These are phyloP conservation scores for Peltaster fructicola DNA, from an alignment of 2,329 filamentous ascomycete species.

Conservation along the genomic window DNA sequence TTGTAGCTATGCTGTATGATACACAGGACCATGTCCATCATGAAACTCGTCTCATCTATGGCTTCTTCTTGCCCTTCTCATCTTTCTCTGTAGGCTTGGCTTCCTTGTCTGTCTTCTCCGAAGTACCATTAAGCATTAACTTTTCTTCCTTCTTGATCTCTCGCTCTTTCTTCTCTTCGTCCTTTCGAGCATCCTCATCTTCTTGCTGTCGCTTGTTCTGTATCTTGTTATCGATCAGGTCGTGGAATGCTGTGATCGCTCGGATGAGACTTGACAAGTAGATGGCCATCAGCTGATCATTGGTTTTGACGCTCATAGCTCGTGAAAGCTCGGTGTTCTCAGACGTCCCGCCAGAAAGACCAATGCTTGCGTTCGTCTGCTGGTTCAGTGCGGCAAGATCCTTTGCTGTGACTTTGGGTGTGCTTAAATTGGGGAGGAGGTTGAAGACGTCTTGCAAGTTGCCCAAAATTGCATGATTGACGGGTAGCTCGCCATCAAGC, in stretches of 20 bases:
- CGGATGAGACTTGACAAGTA: constrained; percentile 93
- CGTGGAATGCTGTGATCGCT: constrained; percentile 96
- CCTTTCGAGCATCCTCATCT: constrained; percentile 74
- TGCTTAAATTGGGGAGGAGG: constrained; percentile 85
- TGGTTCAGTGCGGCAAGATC: constrained; percentile 36
- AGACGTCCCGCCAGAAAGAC: constrained; percentile 28
- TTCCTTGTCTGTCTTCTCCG: constrained; percentile 30
- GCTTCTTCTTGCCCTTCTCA: constrained; percentile 36
- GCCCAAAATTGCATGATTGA: constrained; percentile 93
- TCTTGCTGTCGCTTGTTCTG: constrained; percentile 96
- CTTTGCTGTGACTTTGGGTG: constrained; percentile 51
- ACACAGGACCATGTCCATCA: too few species aligned
- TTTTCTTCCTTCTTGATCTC: constrained; percentile 47
- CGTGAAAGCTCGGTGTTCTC: constrained; percentile 77
- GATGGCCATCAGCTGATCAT: constrained; percentile 96
- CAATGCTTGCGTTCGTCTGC: constrained; percentile 38
- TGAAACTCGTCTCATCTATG: too few species aligned
- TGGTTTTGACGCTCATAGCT: constrained; percentile 97
- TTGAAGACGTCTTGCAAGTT: constrained; percentile 99
- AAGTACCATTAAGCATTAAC: constrained; percentile 38
- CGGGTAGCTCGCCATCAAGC: constrained; percentile 74
- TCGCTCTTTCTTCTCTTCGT: constrained; percentile 37
- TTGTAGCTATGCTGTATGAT: too few species aligned
- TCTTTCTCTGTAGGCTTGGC: constrained; percentile 35
- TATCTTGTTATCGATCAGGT: constrained; percentile 99